A percentile compares a stretch with the other conserved stretches of the same genome.
phyloP scores from a whole-genome alignment of 1,284 basidiomycete genomes.

The Ustilago bromivora region DNA sequence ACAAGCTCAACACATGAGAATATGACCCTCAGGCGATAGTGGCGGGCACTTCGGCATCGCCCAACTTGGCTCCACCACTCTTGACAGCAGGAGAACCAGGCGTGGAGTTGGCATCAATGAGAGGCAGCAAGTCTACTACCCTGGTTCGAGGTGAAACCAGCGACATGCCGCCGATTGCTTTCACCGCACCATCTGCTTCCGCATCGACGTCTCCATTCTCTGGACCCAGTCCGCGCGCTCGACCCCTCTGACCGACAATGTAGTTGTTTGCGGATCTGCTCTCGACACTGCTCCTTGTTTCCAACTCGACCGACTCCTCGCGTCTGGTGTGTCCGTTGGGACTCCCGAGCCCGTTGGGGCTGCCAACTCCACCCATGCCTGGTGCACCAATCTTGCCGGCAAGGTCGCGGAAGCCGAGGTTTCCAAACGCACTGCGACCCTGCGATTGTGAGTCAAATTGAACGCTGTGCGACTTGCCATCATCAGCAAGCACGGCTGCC shows the following conservation, averaged over 20 bases:
- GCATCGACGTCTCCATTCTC: slow-evolving; percentile 26
- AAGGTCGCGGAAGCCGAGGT: slow-evolving; percentile 42
- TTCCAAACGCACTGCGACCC: slow-evolving; percentile 28
- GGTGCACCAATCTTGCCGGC: slow-evolving; percentile 33
- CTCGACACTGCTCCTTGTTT: slow-evolving; percentile 37
- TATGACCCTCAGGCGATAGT: slow-evolving; percentile 23
- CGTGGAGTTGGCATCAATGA: slow-evolving; percentile 37
- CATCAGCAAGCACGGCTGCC: slow-evolving; percentile 55
- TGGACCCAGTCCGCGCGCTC: slow-evolving; percentile 35
- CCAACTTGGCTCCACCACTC: slow-evolving; percentile 11
- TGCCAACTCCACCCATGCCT: slow-evolving; percentile 15
- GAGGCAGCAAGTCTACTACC: slow-evolving; percentile 11
- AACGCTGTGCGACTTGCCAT: slow-evolving; percentile 49
- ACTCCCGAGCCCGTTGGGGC: slow-evolving; percentile 16
- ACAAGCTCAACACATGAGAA: background rate
- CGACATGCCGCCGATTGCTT: slow-evolving; percentile 21
- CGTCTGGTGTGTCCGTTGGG: slow-evolving; percentile 11
- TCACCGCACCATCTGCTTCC: slow-evolving; percentile 9
- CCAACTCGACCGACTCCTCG: slow-evolving; percentile 38
- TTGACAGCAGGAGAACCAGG: slow-evolving; percentile 30
- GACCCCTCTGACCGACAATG: slow-evolving; percentile 42
- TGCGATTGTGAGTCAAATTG: slow-evolving; percentile 34
- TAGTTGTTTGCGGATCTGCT: slow-evolving; percentile 27
- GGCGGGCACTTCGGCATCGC: slow-evolving; percentile 34
- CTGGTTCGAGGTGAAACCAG: background rate